These are phyloP conservation scores for Boletus rubroflammeus DNA, from an alignment of 768 basidiomycete species.

Conservation along the genomic window DNA sequence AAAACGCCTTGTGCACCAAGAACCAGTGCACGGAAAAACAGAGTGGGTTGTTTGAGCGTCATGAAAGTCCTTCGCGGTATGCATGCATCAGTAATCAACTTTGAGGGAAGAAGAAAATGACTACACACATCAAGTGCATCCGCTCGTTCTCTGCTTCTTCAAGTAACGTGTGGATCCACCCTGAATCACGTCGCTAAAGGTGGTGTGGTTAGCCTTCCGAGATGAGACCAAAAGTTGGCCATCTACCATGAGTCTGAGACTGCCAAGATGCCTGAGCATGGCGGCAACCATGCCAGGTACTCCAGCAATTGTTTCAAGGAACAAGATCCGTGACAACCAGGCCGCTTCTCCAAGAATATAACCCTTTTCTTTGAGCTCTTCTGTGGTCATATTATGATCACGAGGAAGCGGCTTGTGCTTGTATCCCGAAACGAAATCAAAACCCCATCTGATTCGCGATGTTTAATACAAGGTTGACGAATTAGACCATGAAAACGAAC, in stretches of 20 bases:
- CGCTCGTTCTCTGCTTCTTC: slow-evolving; percentile 97
- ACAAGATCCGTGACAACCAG: slow-evolving; percentile 70
- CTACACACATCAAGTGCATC: slow-evolving; percentile 80
- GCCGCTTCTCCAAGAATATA: slow-evolving; percentile 68
- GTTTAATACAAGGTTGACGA: slow-evolving; percentile 1
- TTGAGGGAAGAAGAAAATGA: slow-evolving; percentile 1
- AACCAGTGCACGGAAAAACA: slow-evolving; percentile 77
- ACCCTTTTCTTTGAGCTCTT: slow-evolving; percentile 70
- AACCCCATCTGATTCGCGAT: slow-evolving; percentile 46
- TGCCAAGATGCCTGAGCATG: slow-evolving; percentile 81
- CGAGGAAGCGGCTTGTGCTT: slow-evolving; percentile 67
- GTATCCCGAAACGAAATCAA: slow-evolving; percentile 86
- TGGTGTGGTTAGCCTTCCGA: slow-evolving; percentile 4
- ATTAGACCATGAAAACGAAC: slow-evolving; percentile 27
- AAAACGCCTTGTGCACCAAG: slow-evolving; percentile 91
- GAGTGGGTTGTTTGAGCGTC: slow-evolving; percentile 78
- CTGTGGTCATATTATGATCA: slow-evolving; percentile 59
- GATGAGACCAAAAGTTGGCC: slow-evolving; percentile 9
- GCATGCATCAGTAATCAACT: slow-evolving; percentile 15
- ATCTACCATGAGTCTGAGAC: slow-evolving; percentile 81
- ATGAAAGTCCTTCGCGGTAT: slow-evolving; percentile 77
- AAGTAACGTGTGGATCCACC: slow-evolving; percentile 90
- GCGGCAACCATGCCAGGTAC: slow-evolving; percentile 97
- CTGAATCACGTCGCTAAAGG: slow-evolving; percentile 48
- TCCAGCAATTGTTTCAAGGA: slow-evolving; percentile 88